phyloP scores from a whole-genome alignment of 306 rosid species.

The Vigna unguiculata region DNA sequence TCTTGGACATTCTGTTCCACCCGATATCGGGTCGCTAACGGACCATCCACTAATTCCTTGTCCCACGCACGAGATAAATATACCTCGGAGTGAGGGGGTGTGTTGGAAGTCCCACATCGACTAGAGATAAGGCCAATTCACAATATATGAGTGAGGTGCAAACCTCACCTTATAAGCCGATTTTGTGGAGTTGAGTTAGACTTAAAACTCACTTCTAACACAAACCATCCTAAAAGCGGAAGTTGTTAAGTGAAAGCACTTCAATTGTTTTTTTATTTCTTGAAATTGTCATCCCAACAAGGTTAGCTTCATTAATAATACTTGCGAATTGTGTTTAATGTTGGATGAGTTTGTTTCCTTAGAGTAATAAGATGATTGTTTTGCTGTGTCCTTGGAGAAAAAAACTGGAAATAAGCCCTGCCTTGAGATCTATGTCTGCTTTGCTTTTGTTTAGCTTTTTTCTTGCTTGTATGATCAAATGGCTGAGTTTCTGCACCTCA shows the following conservation, averaged over 20 bases:
- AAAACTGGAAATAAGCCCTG: conserved; percentile 17
- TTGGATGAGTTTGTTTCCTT: conserved; percentile 28
- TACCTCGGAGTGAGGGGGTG: too few species aligned
- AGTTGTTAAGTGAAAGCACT: conserved; percentile 9
- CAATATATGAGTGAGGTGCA: too few species aligned
- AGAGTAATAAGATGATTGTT: conserved; percentile 23
- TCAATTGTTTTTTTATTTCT: not conserved
- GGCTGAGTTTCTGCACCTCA: conserved; percentile 13
- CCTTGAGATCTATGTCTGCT: conserved; percentile 21
- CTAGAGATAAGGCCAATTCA: too few species aligned
- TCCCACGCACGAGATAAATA: too few species aligned
- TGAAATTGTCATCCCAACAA: conserved; percentile 2
- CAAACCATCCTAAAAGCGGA: conserved; percentile 15
- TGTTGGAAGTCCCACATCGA: too few species aligned
- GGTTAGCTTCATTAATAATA: conserved; percentile 2
- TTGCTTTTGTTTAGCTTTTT: conserved; percentile 18
- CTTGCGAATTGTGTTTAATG: conserved; percentile 10
- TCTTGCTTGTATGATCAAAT: conserved; percentile 36
- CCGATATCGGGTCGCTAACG: too few species aligned
- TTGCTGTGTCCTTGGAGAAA: conserved; percentile 22
- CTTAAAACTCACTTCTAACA: too few species aligned
- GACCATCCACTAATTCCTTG: too few species aligned
- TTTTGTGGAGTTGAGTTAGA: too few species aligned
- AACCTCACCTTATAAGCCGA: too few species aligned
- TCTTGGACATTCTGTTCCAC: too few species aligned